Evolutionary conservation across 169 alveolate genomes (phyloP).

Genomic region (Babesia ovata): DNA sequence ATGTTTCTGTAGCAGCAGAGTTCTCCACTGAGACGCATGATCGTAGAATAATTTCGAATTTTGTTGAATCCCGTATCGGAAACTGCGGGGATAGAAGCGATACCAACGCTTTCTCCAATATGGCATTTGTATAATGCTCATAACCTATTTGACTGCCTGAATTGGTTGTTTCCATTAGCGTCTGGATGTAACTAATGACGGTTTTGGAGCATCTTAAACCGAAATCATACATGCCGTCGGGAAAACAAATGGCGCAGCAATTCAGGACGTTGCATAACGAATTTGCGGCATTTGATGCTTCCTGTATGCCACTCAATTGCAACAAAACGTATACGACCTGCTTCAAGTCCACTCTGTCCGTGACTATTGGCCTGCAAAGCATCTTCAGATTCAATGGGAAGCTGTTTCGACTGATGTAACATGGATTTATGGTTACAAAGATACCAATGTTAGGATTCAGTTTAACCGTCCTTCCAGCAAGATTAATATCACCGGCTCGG

Average conservation of each 20-base stretch:
- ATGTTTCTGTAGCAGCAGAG: not conserved
- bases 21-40: not conserved
- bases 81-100: constrained; percentile 2
- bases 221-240: constrained; percentile 97
- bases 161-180: too few relatives aligned
- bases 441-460: constrained; percentile 93
- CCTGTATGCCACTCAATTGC: constrained; percentile 93
- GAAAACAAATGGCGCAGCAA: constrained; percentile 89
- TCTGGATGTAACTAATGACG: constrained; percentile 49
- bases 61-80: not conserved
- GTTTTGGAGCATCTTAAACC: constrained; percentile 97
- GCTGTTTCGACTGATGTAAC: constrained; percentile 97
- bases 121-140: not conserved
- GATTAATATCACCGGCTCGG: constrained; percentile 80
- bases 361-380: constrained; percentile 91
- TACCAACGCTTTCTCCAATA: not conserved
- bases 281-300: constrained; percentile 92
- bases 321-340: constrained; percentile 91
- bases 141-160: not conserved
- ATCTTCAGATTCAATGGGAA: constrained; percentile 95
- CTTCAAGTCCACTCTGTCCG: constrained; percentile 90
- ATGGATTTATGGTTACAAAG: constrained; percentile 98
- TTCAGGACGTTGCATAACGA: constrained; percentile 94
- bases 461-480: constrained; percentile 83
- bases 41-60: not conserved